Evolutionary conservation across 1,284 basidiomycete species (phyloP).

Genomic region (Sporisorium reilianum): DNA sequence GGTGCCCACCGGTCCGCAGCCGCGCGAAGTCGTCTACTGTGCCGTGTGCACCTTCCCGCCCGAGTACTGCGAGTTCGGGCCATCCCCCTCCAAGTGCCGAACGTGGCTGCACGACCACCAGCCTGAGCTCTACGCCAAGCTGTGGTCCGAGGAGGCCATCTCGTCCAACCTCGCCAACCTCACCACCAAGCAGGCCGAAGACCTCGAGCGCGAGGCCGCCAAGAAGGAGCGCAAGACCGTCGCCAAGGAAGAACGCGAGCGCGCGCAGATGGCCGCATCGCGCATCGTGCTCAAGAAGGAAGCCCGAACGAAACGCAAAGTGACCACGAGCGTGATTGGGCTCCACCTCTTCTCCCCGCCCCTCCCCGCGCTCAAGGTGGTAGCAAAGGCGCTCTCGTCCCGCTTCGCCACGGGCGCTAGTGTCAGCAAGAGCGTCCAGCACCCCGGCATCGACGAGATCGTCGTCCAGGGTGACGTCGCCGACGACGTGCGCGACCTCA

Average conservation of each 20-base stretch:
- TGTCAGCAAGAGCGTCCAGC: constrained; percentile 64
- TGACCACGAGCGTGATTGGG: constrained; percentile 63
- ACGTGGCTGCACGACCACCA: constrained; percentile 59
- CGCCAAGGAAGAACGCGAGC: constrained; percentile 66
- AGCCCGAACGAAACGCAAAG: constrained; percentile 67
- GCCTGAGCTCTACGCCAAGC: constrained; percentile 48
- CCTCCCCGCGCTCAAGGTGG: constrained; percentile 64
- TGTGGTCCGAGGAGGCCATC: constrained; percentile 66
- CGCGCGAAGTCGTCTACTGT: constrained; percentile 58
- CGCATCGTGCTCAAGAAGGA: constrained; percentile 63
- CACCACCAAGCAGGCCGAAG: constrained; percentile 65
- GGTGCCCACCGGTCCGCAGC: constrained; percentile 37
- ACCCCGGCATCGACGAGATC: constrained; percentile 67
- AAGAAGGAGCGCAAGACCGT: constrained; percentile 68
- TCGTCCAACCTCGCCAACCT: constrained; percentile 59
- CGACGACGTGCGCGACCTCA: constrained; percentile 60
- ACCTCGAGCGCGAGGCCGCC: constrained; percentile 63
- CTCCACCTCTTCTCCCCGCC: constrained; percentile 67
- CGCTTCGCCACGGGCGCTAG: constrained; percentile 67
- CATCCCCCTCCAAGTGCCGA: constrained; percentile 61
- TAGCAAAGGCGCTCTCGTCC: constrained; percentile 66
- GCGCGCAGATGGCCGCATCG: constrained; percentile 56
- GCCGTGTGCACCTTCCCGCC: constrained; percentile 66
- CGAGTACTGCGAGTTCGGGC: constrained; percentile 68
- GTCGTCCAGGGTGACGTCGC: constrained; percentile 68